Conservation (phyloP, 495 filamentous ascomycete species). For the Evernia prunastri region DNA sequence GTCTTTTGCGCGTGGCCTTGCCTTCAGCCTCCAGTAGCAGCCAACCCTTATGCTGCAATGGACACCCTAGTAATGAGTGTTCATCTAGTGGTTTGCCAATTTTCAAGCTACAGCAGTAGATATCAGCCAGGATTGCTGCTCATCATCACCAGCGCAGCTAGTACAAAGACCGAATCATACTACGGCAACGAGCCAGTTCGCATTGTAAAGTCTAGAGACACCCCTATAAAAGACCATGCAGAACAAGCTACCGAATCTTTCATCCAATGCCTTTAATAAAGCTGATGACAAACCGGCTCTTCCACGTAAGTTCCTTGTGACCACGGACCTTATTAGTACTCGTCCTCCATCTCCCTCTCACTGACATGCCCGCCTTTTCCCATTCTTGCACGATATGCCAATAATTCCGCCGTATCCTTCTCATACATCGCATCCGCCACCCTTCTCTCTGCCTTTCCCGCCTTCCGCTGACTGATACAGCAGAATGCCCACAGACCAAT, state of each 20-base stretch:
- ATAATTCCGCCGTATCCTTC: slow-evolving; percentile 57
- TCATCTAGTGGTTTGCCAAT: no score
- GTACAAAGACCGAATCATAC: background rate
- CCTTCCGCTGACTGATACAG: slow-evolving; percentile 60
- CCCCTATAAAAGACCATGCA: background rate
- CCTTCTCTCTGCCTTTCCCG: slow-evolving; percentile 57
- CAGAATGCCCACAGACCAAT: slow-evolving; percentile 47
- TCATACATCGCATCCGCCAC: slow-evolving; percentile 48
- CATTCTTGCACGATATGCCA: slow-evolving; percentile 43
- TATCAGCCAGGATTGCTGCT: no score
- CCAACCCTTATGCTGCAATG: no score
- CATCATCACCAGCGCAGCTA: background rate
- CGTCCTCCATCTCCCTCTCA: background rate
- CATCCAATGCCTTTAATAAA: background rate
- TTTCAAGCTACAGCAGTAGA: no score
- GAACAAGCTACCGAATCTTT: background rate
- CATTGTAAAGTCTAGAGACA: background rate
- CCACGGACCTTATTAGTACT: background rate
- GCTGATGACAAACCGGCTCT: background rate
- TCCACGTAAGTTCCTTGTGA: background rate
- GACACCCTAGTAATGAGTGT: no score
- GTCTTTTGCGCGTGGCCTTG: no score
- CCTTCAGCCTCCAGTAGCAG: no score
- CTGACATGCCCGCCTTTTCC: background rate
- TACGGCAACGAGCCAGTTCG: background rate